phyloP scores from a whole-genome alignment of 495 filamentous ascomycete species.

The Hypoxylon fuscum region DNA sequence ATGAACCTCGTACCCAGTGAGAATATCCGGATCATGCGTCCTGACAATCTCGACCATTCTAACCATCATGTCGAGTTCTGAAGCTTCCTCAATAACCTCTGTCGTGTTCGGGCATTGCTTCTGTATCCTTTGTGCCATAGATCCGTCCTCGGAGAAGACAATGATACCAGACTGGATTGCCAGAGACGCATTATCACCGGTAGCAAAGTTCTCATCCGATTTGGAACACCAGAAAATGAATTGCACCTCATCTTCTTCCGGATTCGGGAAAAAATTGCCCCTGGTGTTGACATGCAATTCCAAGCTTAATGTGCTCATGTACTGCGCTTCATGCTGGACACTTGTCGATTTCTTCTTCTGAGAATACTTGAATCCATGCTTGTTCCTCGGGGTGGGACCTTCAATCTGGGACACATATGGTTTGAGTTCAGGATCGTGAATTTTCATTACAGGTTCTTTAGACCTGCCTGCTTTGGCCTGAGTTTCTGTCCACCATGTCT shows the following conservation, averaged over 20 bases:
- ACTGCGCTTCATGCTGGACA: slow-evolving; percentile 85
- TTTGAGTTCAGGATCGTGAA: slow-evolving; percentile 42
- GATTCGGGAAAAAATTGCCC: slow-evolving; percentile 81
- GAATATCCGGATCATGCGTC: slow-evolving; percentile 85
- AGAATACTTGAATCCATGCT: slow-evolving; percentile 85
- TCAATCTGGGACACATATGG: slow-evolving; percentile 82
- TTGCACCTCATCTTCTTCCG: slow-evolving; percentile 87
- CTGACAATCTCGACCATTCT: slow-evolving; percentile 87
- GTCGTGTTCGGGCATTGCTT: slow-evolving; percentile 58
- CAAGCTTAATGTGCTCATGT: slow-evolving; percentile 96
- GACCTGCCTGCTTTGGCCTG: slow-evolving; percentile 41
- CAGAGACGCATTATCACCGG: slow-evolving; percentile 45
- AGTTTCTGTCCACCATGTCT: slow-evolving; percentile 68
- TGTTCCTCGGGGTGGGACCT: slow-evolving; percentile 85
- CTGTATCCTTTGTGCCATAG: slow-evolving; percentile 59
- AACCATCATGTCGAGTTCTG: slow-evolving; percentile 85
- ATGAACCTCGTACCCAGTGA: slow-evolving; percentile 96
- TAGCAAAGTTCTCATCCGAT: slow-evolving; percentile 69
- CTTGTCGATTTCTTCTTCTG: slow-evolving; percentile 78
- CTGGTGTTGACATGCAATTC: slow-evolving; percentile 95
- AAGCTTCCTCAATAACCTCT: slow-evolving; percentile 75
- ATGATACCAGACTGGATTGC: slow-evolving; percentile 66
- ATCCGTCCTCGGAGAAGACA: slow-evolving; percentile 66
- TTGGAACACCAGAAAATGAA: slow-evolving; percentile 92
- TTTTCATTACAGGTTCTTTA: slow-evolving; percentile 64